A percentile compares a stretch with the other conserved stretches of the same genome.
phyloP scores from a whole-genome alignment of 2,329 filamentous ascomycete genomes.

The Penicillium paneum region DNA sequence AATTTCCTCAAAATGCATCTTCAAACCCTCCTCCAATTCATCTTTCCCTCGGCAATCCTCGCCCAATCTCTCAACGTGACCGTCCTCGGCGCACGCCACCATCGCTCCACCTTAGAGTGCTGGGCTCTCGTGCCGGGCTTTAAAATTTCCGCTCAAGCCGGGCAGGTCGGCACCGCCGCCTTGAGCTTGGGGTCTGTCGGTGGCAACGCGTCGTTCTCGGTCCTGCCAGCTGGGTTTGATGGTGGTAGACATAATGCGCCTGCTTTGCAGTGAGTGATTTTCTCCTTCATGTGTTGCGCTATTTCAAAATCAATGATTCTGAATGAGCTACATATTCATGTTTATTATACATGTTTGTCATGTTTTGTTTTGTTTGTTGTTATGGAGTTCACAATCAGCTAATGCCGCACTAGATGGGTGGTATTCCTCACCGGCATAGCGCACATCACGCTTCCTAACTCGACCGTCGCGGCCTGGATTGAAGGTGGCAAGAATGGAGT shows the following conservation, averaged over 20 bases:
- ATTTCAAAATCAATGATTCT: neutral
- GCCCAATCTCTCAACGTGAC: slow-evolving; percentile 42
- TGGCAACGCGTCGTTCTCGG: slow-evolving; percentile 36
- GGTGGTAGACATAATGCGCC: slow-evolving; percentile 46
- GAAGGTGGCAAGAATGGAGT: slow-evolving; percentile 43
- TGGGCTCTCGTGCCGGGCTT: slow-evolving; percentile 45
- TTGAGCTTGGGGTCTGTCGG: slow-evolving; percentile 33
- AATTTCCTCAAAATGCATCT: slow-evolving; percentile 12
- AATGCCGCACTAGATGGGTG: slow-evolving; percentile 27
- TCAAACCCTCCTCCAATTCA: slow-evolving; percentile 9
- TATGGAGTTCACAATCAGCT: neutral
- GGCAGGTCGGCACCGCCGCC: slow-evolving; percentile 31
- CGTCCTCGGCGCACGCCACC: slow-evolving; percentile 37
- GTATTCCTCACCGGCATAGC: slow-evolving; percentile 43
- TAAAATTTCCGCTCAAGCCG: slow-evolving; percentile 30
- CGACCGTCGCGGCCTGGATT: slow-evolving; percentile 37
- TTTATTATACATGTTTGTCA: neutral
- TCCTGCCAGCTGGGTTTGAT: slow-evolving; percentile 40
- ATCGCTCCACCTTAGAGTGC: slow-evolving; percentile 46
- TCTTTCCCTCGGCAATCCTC: slow-evolving; percentile 10
- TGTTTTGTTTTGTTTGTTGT: neutral
- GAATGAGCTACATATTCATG: neutral
- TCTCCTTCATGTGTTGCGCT: neutral
- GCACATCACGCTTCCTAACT: slow-evolving; percentile 44
- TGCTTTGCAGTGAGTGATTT: slow-evolving; percentile 37